Conservation (phyloP, 1,284 basidiomycete species). For the Schizophyllum amplum region DNA sequence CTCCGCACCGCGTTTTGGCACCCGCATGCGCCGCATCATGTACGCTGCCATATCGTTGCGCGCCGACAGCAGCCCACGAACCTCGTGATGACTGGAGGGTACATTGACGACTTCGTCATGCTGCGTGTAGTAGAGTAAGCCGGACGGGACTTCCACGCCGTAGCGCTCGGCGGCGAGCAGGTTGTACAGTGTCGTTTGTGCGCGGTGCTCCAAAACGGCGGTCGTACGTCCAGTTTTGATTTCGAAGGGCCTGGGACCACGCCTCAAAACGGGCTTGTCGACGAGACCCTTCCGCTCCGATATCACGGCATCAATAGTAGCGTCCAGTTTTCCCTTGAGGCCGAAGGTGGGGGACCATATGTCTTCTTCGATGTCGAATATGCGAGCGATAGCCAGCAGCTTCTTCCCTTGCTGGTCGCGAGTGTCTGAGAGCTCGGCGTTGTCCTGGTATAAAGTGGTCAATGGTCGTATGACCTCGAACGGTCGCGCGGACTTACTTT, state of each 20-base stretch:
- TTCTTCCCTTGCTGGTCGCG: slow-evolving; percentile 39
- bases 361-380: slow-evolving; percentile 92
- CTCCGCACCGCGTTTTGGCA: slow-evolving; percentile 5
- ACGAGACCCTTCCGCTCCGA: slow-evolving; percentile 27
- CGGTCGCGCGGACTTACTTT: slow-evolving; percentile 36
- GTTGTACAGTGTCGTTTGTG: slow-evolving; percentile 97
- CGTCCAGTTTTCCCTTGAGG: slow-evolving; percentile 94
- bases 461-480: neutral
- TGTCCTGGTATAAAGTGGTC: slow-evolving; percentile 31
- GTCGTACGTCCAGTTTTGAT: slow-evolving; percentile 88
- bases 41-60: slow-evolving; percentile 85
- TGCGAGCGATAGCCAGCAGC: slow-evolving; percentile 61
- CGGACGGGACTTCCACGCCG: slow-evolving; percentile 59
- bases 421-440: slow-evolving; percentile 61
- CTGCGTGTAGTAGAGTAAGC: slow-evolving; percentile 92
- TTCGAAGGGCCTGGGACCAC: slow-evolving; percentile 75
- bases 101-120: slow-evolving; percentile 83
- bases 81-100: slow-evolving; percentile 70
- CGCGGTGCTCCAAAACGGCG: slow-evolving; percentile 86
- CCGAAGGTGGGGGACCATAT: slow-evolving; percentile 96
- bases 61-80: slow-evolving; percentile 74
- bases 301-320: slow-evolving; percentile 70
- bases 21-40: slow-evolving; percentile 39
- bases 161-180: slow-evolving; percentile 89
- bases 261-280: slow-evolving; percentile 18